Conservation (phyloP, 208 protist genomes). For the Trypanosoma lewisi region DNA sequence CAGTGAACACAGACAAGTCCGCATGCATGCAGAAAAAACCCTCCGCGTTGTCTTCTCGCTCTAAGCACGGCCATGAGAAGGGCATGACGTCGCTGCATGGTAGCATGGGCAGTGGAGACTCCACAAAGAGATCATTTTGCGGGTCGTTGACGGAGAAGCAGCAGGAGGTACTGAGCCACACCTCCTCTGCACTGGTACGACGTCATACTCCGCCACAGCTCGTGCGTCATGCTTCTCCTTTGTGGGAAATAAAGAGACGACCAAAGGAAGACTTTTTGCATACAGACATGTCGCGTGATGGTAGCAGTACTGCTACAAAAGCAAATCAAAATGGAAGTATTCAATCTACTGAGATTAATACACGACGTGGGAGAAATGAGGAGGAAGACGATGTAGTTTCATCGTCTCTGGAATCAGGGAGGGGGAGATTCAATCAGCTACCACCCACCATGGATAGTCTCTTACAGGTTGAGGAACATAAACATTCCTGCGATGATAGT, state of each 20-base stretch:
- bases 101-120: neutral
- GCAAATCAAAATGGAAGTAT: no score
- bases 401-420: neutral
- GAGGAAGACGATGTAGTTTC: neutral
- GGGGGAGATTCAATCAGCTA: neutral
- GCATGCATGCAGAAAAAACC: no score
- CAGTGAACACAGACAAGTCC: no score
- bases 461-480: neutral
- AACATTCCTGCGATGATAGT: neutral
- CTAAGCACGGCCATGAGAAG: no score
- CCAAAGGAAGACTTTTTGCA: neutral
- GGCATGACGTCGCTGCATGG: no score
- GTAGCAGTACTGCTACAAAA: no score
- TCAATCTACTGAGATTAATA: no score
- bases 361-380: neutral
- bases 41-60: no score
- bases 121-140: slow-evolving; percentile 8
- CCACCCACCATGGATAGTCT: neutral
- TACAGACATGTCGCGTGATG: no score
- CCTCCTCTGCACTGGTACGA: slow-evolving; percentile 33
- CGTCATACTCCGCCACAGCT: slow-evolving; percentile 36
- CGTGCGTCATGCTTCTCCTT: slow-evolving; percentile 13
- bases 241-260: neutral
- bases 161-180: slow-evolving; percentile 30
- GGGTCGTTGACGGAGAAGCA: slow-evolving; percentile 30